phyloP scores from a whole-genome alignment of 73 alveolate genomes.

The Paramecium octaurelia region DNA sequence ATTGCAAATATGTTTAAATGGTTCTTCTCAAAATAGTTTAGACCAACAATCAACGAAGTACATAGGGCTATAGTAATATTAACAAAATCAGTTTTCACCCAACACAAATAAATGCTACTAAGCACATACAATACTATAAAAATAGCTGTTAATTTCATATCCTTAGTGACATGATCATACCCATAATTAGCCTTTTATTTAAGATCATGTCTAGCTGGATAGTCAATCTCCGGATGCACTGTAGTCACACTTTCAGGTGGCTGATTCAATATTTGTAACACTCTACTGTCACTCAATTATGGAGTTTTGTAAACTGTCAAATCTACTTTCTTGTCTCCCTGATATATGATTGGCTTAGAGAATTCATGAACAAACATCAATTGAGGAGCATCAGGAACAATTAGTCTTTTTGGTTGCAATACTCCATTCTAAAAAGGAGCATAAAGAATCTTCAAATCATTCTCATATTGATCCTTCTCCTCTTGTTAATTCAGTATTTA shows the following conservation, averaged over 20 bases:
- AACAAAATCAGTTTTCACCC: neutral
- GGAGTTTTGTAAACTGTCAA: constrained; percentile 12
- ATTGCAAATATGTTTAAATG: neutral
- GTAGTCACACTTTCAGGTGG: neutral
- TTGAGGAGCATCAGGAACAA: constrained; percentile 8
- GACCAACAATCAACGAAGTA: neutral
- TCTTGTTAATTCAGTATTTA: neutral
- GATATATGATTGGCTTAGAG: neutral
- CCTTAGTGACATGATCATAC: neutral
- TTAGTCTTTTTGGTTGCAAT: constrained; percentile 6
- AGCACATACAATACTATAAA: neutral
- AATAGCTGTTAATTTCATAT: neutral
- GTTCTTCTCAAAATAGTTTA: neutral
- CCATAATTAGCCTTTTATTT: constrained; percentile 31
- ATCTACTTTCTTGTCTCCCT: constrained; percentile 27
- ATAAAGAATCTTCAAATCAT: constrained; percentile 4
- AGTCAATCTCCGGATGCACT: neutral
- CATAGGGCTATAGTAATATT: neutral
- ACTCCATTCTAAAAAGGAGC: neutral
- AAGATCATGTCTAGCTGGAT: constrained; percentile 23
- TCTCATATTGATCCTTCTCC: neutral
- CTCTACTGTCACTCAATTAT: neutral
- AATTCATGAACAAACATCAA: constrained; percentile 35
- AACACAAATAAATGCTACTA: neutral
- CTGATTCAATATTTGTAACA: neutral